Conservation (phyloP, 2,329 filamentous ascomycete genomes). For the Rutstroemia sp. region DNA sequence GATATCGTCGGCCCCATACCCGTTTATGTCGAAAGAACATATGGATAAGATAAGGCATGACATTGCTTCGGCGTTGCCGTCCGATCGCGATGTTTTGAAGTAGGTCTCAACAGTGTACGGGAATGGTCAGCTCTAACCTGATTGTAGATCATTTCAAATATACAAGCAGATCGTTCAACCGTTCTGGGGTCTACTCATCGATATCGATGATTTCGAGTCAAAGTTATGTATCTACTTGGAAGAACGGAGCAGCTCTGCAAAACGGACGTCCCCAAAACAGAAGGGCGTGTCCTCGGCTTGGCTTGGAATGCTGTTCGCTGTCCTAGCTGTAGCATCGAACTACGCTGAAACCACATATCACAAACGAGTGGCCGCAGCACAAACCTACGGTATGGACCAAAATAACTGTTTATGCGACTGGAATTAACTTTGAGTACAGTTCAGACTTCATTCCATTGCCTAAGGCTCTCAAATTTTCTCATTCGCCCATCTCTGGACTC, state of each 20-base stretch:
- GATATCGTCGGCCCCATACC: slow-evolving; percentile 54
- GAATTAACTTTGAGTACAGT: slow-evolving; percentile 16
- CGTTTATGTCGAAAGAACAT: slow-evolving; percentile 57
- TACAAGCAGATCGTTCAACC: slow-evolving; percentile 62
- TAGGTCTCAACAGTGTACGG: slow-evolving; percentile 31
- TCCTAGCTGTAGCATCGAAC: slow-evolving; percentile 58
- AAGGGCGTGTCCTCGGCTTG: slow-evolving; percentile 51
- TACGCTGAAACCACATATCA: slow-evolving; percentile 56
- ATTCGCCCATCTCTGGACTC: slow-evolving; percentile 57
- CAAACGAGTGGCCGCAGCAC: slow-evolving; percentile 33
- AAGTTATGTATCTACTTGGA: slow-evolving; percentile 59
- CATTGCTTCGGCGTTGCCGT: slow-evolving; percentile 54
- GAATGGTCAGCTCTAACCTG: background rate
- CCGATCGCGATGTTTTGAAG: slow-evolving; percentile 61
- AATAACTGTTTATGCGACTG: background rate
- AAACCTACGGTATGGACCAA: slow-evolving; percentile 37
- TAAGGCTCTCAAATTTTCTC: slow-evolving; percentile 56
- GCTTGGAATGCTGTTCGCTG: slow-evolving; percentile 58
- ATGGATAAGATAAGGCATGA: slow-evolving; percentile 53
- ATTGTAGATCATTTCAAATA: slow-evolving; percentile 49
- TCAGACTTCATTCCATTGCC: slow-evolving; percentile 50
- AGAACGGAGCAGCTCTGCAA: slow-evolving; percentile 44
- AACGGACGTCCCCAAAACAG: slow-evolving; percentile 20
- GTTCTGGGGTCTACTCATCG: slow-evolving; percentile 61
- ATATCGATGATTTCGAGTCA: slow-evolving; percentile 58